Evolutionary conservation across 164 flowering plant genomes (phyloP), one percentile per base, ranked within the genome.

Genomic region (Berberis vulgaris): DNA sequence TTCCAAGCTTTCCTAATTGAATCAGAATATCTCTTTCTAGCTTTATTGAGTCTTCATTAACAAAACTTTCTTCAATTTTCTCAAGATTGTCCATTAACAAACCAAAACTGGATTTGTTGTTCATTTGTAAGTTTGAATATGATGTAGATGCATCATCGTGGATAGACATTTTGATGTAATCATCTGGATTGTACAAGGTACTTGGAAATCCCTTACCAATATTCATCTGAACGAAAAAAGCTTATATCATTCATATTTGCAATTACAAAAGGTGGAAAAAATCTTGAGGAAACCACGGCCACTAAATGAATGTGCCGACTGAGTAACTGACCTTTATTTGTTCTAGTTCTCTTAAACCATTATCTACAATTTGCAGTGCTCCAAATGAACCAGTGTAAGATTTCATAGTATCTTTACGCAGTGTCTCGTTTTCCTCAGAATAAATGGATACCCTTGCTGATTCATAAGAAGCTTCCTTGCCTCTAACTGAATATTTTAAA

Each of bases 1-100:
- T 96, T 65, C 98, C 98, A 63, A 91, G 85, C 73, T 76, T 77
- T 60, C 77, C 83, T 74, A 91, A 62, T 56, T 87, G 98, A 60
- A 72, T 62, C 72, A 89, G 64, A 70, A 89, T 91, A 63, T 87
- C 95, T 67, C 69, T 78, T 71, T 89, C 98, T 78, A 91, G 67
- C 65, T 63, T 76, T 65, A 76, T 40, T 47, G 50, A 59, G 52
- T 86, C 80, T n/a, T 84, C 72, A 69, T 72, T 78, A 54, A 71
- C 72, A 70, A 84, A 66, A 42, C 74, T 80, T 26, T 79, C 77
- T 77, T 91, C 96, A 68, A 91, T 74, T 63, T 69, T 60, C 72
- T 71, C 74, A 67, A 89, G 71, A 74, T 81, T 86, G 59, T 89
- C 74, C 80, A 86, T 64, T 66, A 91, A 65, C 63, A 86, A 72